These are phyloP conservation scores for Acacia acuminata DNA, from an alignment of 306 rosid genomes.

Conservation along the genomic window DNA sequence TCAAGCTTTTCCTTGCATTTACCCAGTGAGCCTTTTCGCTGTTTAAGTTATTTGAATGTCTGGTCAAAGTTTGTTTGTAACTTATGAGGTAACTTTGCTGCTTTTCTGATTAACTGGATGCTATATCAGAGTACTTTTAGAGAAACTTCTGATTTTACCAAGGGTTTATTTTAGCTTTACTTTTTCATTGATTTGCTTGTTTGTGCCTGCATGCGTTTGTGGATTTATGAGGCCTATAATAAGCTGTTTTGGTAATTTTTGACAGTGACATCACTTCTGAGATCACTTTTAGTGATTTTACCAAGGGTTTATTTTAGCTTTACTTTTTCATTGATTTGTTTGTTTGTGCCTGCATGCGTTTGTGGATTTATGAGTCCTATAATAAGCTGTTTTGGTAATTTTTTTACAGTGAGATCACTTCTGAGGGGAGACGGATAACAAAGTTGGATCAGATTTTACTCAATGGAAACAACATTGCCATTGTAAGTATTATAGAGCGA, in stretches of 20 bases:
- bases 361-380: not conserved
- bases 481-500: conserved; percentile 60
- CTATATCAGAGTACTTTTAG: conserved; percentile 4
- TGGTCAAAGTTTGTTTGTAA: not conserved
- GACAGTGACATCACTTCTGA: conserved; percentile 89
- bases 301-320: not conserved
- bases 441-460: conserved; percentile 97
- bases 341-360: not conserved
- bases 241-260: conserved; percentile 30
- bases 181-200: conserved; percentile 10
- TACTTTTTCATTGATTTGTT: conserved; percentile 1
- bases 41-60: conserved; percentile 9
- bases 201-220: not conserved
- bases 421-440: conserved; percentile 97
- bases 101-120: not conserved
- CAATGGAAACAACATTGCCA: conserved; percentile 98
- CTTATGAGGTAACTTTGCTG: not conserved
- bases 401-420: conserved; percentile 81
- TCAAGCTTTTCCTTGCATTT: conserved; percentile 9
- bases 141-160: not conserved
- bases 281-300: conserved; percentile 13
- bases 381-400: conserved; percentile 29
- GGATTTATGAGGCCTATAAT: not conserved
- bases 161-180: not conserved
- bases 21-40: conserved; percentile 4